A percentile compares a stretch with the other conserved stretches of the same genome.
Conservation (phyloP, 2,329 filamentous ascomycete species). For the Aspergillus ochraceus region DNA sequence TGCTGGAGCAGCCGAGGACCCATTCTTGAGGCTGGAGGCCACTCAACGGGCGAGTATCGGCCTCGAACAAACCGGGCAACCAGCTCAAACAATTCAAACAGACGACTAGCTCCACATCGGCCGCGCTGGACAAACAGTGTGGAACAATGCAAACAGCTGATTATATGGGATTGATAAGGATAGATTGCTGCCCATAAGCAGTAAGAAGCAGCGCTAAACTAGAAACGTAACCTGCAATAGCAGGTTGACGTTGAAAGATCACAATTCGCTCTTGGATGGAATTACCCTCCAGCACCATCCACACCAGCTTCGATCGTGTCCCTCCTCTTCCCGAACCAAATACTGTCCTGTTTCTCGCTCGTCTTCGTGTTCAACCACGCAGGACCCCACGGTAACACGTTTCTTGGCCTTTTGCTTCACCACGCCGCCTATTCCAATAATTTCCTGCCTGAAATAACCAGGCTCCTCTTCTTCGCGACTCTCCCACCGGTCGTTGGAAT, state of each 20-base stretch:
- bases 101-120: too few relatives aligned
- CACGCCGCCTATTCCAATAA: slow-evolving; percentile 84
- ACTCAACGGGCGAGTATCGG: too few relatives aligned
- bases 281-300: slow-evolving; percentile 85
- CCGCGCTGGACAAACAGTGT: too few relatives aligned
- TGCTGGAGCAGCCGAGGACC: too few relatives aligned
- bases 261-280: slow-evolving; percentile 53
- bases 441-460: slow-evolving; percentile 82
- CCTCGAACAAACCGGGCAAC: too few relatives aligned
- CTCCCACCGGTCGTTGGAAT: slow-evolving; percentile 14
- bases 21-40: too few relatives aligned
- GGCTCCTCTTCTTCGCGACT: slow-evolving; percentile 48
- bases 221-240: too few relatives aligned
- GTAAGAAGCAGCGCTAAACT: neutral
- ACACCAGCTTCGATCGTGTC: slow-evolving; percentile 77
- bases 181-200: too few relatives aligned
- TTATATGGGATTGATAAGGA: too few relatives aligned
- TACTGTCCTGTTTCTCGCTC: slow-evolving; percentile 67
- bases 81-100: too few relatives aligned
- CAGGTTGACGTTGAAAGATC: neutral
- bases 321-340: slow-evolving; percentile 68
- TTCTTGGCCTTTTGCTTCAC: slow-evolving; percentile 87
- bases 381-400: slow-evolving; percentile 76
- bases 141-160: too few relatives aligned
- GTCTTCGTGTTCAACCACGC: slow-evolving; percentile 82